A percentile compares a stretch with the other conserved stretches of the same genome.
These are phyloP conservation scores for Phytopythium boreale DNA, from an alignment of 352 stramenopile species.

Conservation along the genomic window DNA sequence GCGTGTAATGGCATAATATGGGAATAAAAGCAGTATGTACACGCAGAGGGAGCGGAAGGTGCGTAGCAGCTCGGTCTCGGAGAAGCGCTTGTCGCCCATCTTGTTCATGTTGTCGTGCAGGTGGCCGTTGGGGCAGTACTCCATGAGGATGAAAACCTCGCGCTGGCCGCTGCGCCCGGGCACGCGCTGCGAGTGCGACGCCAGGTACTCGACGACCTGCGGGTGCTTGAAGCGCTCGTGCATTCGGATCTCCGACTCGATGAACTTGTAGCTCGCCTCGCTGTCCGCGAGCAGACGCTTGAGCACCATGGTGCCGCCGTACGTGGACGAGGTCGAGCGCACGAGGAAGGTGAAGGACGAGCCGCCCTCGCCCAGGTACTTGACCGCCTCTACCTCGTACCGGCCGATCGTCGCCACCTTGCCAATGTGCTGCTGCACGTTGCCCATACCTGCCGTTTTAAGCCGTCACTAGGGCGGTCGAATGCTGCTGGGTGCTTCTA, in stretches of 20 bases:
- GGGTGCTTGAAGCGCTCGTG: conserved; percentile 67
- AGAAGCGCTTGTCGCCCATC: conserved; percentile 74
- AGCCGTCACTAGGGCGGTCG: not conserved
- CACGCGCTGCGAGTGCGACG: conserved; percentile 43
- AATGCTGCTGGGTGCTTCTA: not conserved
- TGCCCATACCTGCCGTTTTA: conserved; percentile 35
- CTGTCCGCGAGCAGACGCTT: conserved; percentile 75
- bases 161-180: conserved; percentile 33
- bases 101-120: conserved; percentile 92
- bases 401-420: conserved; percentile 57
- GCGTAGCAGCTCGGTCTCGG: conserved; percentile 56
- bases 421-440: conserved; percentile 79
- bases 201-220: conserved; percentile 67
- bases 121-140: conserved; percentile 93
- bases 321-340: conserved; percentile 31
- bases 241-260: conserved; percentile 71
- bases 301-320: conserved; percentile 48
- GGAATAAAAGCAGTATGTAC: conserved; percentile 29
- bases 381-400: conserved; percentile 63
- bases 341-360: conserved; percentile 85
- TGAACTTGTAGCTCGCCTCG: conserved; percentile 52
- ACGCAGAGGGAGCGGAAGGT: conserved; percentile 75
- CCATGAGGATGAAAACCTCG: conserved; percentile 96
- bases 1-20: too few species aligned
- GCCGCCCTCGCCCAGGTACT: conserved; percentile 75